Base-by-base conservation (phyloP, 2,329 filamentous ascomycete genomes). In the Plenodomus biglobosus region DNA sequence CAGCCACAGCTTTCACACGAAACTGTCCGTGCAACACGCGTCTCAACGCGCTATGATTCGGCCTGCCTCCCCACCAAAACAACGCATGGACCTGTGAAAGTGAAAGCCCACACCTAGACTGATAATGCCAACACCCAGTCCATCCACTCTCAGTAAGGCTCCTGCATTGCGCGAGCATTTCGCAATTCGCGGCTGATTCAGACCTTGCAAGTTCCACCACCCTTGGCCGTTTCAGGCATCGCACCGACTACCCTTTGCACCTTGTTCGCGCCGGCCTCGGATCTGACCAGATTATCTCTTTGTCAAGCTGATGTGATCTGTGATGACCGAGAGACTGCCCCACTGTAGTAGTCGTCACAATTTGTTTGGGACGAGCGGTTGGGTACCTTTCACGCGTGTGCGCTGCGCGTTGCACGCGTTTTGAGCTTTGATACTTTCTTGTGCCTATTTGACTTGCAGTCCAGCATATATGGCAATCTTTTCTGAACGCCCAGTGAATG, bases 1-100 rank as follows among this genome's bases (percentile, higher is more conserved):
- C 64, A 68, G 60, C 64, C 66, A 59, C 62, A 49, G 24, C 52
- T 51, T 56, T 50, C 56, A 44, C 55, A 41, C 43, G 40, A 58
- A 58, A 59, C 48, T 51, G 57, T 64, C 60, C 57, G 59, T 62
- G 59, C 58, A 46, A 47, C 52, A 61, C 64, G 65, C 65, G 65
- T 53, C 58, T 46, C 53, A 56, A 68, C 65, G 64, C 66, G 65
- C 58, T 53, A 53, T 61, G 55, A 66, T 63, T 65, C 57, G 64
- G 46, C 44, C 46, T 46, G 27, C 48, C 45, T 38, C 48, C 56
- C 64, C 64, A 68, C 64, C 60, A 66, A 52, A 65, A 65, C 59
- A 64, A 44, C 43, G 55, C 62, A 64, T 52, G 53, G 48, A 52
- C 55, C 27, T 32, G 27, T 15, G 13, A 32, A 32, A 32, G 27